Conservation (phyloP, 2,329 filamentous ascomycete species). For the Fusarium agapanthi region DNA sequence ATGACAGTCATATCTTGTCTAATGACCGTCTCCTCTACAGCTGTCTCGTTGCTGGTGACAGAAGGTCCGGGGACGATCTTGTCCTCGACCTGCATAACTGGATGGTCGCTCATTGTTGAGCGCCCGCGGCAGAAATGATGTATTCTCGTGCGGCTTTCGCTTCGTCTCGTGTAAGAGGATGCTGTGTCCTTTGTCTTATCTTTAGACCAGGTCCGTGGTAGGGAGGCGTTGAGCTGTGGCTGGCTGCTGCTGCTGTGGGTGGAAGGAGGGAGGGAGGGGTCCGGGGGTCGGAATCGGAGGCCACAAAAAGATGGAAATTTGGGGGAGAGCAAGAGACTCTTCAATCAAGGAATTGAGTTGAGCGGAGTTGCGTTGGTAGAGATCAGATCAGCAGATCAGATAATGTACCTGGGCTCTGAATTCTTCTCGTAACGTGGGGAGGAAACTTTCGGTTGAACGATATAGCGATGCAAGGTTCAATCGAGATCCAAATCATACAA, state of each 20-base stretch:
- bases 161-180: conserved; percentile 20
- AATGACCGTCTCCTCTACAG: conserved; percentile 16
- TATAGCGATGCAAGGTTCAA: conserved; percentile 13
- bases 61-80: conserved; percentile 18
- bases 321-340: neutral
- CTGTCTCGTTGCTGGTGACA: conserved; percentile 20
- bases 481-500: conserved; percentile 19
- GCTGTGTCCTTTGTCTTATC: conserved; percentile 13
- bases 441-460: conserved; percentile 2
- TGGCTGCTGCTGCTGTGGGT: conserved; percentile 6
- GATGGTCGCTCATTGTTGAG: conserved; percentile 39
- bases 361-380: neutral
- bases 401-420: neutral
- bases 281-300: conserved; percentile 29
- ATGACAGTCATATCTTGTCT: conserved; percentile 15
- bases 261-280: conserved; percentile 26
- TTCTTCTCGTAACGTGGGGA: neutral
- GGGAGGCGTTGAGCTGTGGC: conserved; percentile 21
- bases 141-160: conserved; percentile 8
- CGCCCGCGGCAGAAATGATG: neutral
- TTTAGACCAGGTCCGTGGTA: neutral
- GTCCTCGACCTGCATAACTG: conserved; percentile 43
- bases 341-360: conserved; percentile 1
- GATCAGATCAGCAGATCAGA: neutral
- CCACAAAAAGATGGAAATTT: conserved; percentile 21